These are phyloP conservation scores for Xylariales sp. DNA, from an alignment of 2,329 filamentous ascomycete species.

Conservation along the genomic window DNA sequence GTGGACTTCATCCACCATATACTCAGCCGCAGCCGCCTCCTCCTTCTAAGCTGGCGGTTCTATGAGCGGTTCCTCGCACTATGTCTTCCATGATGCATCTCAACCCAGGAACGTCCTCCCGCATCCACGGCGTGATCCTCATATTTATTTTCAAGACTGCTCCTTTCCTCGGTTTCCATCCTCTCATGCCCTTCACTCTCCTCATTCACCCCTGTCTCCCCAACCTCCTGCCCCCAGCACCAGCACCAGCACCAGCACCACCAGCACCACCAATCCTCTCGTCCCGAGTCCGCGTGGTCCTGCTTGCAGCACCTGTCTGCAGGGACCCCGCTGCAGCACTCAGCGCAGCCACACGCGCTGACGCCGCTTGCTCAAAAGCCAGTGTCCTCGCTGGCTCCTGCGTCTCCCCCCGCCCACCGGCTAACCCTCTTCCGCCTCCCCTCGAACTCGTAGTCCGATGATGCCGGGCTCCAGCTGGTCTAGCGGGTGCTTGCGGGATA, in stretches of 20 bases:
- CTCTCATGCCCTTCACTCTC: no score
- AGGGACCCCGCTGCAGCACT: not conserved
- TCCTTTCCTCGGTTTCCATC: no score
- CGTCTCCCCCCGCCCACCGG: not conserved
- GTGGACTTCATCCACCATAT: no score
- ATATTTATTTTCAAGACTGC: no score
- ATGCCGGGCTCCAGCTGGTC: constrained; percentile 1
- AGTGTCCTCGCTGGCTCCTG: not conserved
- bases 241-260: no score
- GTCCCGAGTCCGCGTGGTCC: constrained; percentile 26
- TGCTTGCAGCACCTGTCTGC: constrained; percentile 14
- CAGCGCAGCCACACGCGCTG: not conserved
- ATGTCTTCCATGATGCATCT: no score
- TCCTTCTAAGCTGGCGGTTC: no score
- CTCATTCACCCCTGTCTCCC: constrained; percentile 2
- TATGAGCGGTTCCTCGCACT: no score
- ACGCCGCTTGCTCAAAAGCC: no score
- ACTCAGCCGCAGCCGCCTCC: no score
- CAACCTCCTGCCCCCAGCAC: constrained; percentile 9
- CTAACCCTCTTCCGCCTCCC: not conserved
- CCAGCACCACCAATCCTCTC: constrained; percentile 28
- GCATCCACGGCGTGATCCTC: no score
- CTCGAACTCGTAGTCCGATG: not conserved
- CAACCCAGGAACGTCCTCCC: no score
- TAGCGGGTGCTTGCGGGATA: constrained; percentile 5